Evolutionary conservation across 169 alveolate species (phyloP).

Genomic region (Plasmodium billcollinsi): DNA sequence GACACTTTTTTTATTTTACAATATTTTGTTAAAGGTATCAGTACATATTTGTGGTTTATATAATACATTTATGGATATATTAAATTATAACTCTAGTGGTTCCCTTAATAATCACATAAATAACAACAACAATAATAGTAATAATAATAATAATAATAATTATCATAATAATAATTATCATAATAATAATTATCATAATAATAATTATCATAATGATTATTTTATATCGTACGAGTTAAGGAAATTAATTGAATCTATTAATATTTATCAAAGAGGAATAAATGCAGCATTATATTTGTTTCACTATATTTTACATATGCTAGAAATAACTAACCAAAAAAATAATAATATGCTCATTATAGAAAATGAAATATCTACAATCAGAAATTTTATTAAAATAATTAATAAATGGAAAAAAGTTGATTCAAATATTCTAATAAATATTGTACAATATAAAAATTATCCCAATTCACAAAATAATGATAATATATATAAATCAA

Average conservation of each 20-base stretch:
- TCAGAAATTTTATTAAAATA: constrained; percentile 19
- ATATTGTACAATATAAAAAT: constrained; percentile 4
- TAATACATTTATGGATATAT: constrained; percentile 37
- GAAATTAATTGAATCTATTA: constrained; percentile 15
- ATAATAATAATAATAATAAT: no score
- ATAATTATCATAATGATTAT: no score
- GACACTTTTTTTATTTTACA: constrained; percentile 17
- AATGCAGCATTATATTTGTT: constrained; percentile 1
- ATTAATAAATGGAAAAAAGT: constrained; percentile 33
- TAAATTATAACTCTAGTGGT: constrained; percentile 15
- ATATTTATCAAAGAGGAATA: constrained; percentile 25
- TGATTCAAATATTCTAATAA: constrained; percentile 29
- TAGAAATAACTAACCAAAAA: neutral
- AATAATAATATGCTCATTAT: neutral
- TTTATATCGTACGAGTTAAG: constrained; percentile 8
- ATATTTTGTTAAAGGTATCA: constrained; percentile 18
- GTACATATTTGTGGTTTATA: constrained; percentile 40
- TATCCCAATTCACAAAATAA: neutral
- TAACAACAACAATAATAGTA: no score
- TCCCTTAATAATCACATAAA: neutral
- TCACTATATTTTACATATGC: constrained; percentile 23
- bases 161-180: no score
- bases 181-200: no score
- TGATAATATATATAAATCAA: neutral
- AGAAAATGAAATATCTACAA: neutral